phyloP scores from a whole-genome alignment of 768 basidiomycete genomes.

The Russula ochroleuca region DNA sequence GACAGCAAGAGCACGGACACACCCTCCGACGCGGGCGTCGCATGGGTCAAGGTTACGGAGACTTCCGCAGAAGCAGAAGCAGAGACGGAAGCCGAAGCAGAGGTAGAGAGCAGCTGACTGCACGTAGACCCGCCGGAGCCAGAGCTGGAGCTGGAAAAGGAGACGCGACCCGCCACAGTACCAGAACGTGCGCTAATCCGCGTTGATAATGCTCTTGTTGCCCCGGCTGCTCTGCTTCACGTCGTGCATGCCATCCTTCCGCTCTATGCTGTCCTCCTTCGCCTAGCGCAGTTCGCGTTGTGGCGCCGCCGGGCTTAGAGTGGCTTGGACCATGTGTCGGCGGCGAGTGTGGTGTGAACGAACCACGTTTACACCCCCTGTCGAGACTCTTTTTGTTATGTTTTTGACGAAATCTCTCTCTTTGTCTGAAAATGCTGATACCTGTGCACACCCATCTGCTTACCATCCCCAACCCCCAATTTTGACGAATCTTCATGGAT shows the following conservation, averaged over 20 bases:
- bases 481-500: constrained; percentile 12
- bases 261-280: constrained; percentile 21
- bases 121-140: constrained; percentile 20
- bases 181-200: constrained; percentile 3
- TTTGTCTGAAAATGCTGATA: constrained; percentile 17
- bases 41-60: constrained; percentile 23
- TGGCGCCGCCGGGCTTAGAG: constrained; percentile 19
- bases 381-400: background rate
- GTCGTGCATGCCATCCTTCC: constrained; percentile 21
- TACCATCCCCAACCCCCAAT: background rate
- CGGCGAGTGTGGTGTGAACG: background rate
- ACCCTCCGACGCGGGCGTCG: constrained; percentile 21
- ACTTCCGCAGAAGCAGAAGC: constrained; percentile 11
- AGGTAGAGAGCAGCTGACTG: constrained; percentile 24
- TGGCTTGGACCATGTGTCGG: background rate
- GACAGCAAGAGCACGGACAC: constrained; percentile 29
- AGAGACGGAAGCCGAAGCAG: constrained; percentile 2
- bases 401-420: constrained; percentile 10
- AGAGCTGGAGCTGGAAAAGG: constrained; percentile 1
- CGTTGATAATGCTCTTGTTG: background rate
- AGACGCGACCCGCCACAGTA: background rate
- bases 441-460: constrained; percentile 14
- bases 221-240: constrained; percentile 18
- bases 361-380: background rate
- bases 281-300: constrained; percentile 17